Conservation (phyloP, 164 flowering plant genomes). For the Vitis cinerea region DNA sequence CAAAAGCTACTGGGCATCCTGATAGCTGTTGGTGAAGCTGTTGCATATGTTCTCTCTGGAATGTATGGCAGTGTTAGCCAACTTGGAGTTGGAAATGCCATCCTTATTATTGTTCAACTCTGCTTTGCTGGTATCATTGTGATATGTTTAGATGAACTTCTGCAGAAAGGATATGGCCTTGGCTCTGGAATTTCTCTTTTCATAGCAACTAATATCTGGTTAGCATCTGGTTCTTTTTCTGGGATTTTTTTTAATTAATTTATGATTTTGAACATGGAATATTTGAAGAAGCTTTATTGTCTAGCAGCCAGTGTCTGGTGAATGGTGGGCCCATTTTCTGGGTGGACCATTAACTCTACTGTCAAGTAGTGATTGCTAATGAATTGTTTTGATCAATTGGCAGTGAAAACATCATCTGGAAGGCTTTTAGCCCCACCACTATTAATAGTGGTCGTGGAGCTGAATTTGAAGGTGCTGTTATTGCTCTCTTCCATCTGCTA, state of each 20-base stretch:
- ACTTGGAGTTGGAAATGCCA: conserved; percentile 73
- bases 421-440: conserved; percentile 71
- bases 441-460: conserved; percentile 72
- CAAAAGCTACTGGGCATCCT: conserved; percentile 67
- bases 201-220: conserved; percentile 79
- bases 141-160: conserved; percentile 71
- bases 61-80: conserved; percentile 73
- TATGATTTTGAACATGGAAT: too few relatives aligned
- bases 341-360: too few relatives aligned
- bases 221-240: conserved; percentile 2
- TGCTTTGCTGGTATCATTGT: conserved; percentile 76
- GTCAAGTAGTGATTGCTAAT: not conserved
- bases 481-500: conserved; percentile 61
- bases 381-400: conserved; percentile 9
- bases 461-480: conserved; percentile 73
- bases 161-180: conserved; percentile 70
- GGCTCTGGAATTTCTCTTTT: conserved; percentile 73
- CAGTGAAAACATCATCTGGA: conserved; percentile 77
- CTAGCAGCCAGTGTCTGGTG: too few relatives aligned
- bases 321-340: too few relatives aligned
- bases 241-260: too few relatives aligned
- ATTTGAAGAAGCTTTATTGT: too few relatives aligned
- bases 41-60: conserved; percentile 73
- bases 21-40: conserved; percentile 70
- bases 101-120: conserved; percentile 62